These are phyloP conservation scores for Plasmodium fragile DNA, from an alignment of 169 alveolate genomes.

Conservation along the genomic window DNA sequence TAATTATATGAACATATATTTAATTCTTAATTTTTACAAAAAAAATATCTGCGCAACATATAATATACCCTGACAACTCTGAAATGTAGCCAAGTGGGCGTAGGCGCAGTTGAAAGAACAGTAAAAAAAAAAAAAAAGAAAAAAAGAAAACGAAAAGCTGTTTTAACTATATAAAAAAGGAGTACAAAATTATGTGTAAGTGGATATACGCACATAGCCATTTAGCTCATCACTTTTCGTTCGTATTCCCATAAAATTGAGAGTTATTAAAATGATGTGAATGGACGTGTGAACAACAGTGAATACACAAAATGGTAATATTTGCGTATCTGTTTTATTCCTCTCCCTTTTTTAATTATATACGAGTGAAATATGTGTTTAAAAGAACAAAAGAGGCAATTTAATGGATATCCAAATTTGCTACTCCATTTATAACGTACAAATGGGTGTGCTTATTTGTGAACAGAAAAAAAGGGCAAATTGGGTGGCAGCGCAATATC, in stretches of 20 bases:
- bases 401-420: not conserved
- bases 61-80: not conserved
- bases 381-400: not conserved
- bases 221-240: not conserved
- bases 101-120: not conserved
- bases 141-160: not conserved
- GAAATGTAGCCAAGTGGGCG: not conserved
- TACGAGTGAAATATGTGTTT: not conserved
- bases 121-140: not conserved
- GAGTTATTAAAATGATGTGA: not conserved
- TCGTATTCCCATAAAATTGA: not conserved
- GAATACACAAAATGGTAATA: not conserved
- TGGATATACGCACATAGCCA: not conserved
- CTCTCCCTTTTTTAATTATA: not conserved
- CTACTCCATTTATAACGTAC: not conserved
- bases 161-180: not conserved
- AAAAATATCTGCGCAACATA: not conserved
- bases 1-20: not conserved
- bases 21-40: slow-evolving; percentile 2
- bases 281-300: not conserved
- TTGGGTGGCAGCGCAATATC: not conserved
- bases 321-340: not conserved
- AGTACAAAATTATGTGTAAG: not conserved
- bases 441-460: not conserved
- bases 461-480: not conserved